Evolutionary conservation across 345 rosid genomes (phyloP), one percentile per base, ranked within the genome.

Genomic region (Hibiscus trionum): DNA sequence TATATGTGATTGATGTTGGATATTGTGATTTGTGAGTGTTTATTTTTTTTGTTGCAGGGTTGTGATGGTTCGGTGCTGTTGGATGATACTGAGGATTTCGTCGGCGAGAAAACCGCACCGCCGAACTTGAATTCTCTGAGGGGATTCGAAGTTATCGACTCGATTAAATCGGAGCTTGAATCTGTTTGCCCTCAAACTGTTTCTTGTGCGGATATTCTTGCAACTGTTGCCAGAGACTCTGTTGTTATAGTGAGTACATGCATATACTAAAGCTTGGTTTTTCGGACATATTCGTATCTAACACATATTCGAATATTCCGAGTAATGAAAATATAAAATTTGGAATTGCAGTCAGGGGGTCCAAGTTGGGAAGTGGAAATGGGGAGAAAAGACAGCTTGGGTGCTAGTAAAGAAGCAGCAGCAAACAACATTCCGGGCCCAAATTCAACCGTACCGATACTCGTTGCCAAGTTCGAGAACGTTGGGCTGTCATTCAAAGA

Each of bases 181-280:
- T 78, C 85, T 15, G 84, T 85, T 21, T 94, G 95, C 73, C 96
- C 97, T 24, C 66, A 81, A 59, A 87, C 90, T 0, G 98, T 94
- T 15, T 90, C 98, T 4, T 91, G 97, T 69, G 95, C 93, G n/a
- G 96, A 94, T 73, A 84, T 91, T 74, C 91, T 94, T 9, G 97
- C 97, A 15, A 79, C 78, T 46, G 91, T 76, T 3, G 96, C 97
- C 26, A 86, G 92, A 80, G 95, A 91, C 77, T 85, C 95, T 4
- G 95, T 94, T 11, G 77, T 86, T 83, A 50, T 94, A 55, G 97
- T 85, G 84, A 9, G 75, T 58, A 0, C n/a, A 49, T 12, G 55
- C 55, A 49, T 49, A 49, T 5, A 7, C 42, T 37, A 37, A 6
- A 37, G 42, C 42, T 37, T 37, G 8, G 42, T 37, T 37, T 37